Conservation (phyloP, 2,329 filamentous ascomycete genomes). For the Cryphonectria carpinicola region DNA sequence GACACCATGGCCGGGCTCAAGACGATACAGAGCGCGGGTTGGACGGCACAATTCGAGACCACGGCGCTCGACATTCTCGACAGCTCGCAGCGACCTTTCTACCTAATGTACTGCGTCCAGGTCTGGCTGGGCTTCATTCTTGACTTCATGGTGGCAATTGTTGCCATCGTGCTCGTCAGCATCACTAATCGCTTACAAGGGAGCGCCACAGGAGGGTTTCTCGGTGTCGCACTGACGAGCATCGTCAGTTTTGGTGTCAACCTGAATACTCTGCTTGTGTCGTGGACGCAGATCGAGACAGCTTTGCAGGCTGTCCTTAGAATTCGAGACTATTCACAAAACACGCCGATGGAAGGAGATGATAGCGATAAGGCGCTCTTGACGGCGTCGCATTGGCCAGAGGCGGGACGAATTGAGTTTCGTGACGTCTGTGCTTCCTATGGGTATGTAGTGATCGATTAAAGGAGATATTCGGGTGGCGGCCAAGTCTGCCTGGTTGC, state of each 20-base stretch:
- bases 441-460: background rate
- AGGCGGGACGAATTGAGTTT: background rate
- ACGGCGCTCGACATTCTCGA: conserved; percentile 43
- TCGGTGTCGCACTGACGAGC: conserved; percentile 9
- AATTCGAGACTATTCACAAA: background rate
- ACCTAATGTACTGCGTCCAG: conserved; percentile 55
- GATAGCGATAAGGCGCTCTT: background rate
- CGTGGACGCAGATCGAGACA: background rate
- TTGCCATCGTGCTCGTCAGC: conserved; percentile 38
- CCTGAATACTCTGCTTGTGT: background rate
- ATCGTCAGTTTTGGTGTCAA: conserved; percentile 1
- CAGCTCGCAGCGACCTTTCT: conserved; percentile 54
- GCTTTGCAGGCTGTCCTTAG: background rate
- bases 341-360: background rate
- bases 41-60: background rate
- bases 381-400: background rate
- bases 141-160: conserved; percentile 49
- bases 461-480: background rate
- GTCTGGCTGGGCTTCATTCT: conserved; percentile 55
- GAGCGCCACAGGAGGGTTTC: conserved; percentile 3
- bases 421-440: background rate
- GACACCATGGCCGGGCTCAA: conserved; percentile 44
- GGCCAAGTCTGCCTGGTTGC: background rate
- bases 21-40: background rate
- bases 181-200: conserved; percentile 36